Percentiles rank a stretch among this genome's conserved stretches.
Conservation (phyloP, 1,284 basidiomycete species). For the Uromyces viciae-fabae region DNA sequence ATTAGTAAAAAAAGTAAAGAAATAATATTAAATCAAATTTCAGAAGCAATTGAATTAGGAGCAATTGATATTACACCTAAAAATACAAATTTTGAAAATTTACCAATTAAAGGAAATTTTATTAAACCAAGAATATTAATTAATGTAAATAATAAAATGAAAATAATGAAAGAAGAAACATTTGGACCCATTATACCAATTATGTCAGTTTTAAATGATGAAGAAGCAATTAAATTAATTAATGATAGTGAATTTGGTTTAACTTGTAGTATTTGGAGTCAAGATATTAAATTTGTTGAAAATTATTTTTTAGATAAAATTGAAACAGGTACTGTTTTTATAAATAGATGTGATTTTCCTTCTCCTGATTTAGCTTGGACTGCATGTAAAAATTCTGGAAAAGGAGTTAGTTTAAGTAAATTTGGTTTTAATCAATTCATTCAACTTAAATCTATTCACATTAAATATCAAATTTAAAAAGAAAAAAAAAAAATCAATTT, state of each 20-base stretch:
- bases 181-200: constrained; percentile 89
- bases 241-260: constrained; percentile 94
- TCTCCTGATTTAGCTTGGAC: constrained; percentile 91
- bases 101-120: constrained; percentile 65
- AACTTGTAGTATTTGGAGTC: constrained; percentile 89
- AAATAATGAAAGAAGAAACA: constrained; percentile 85
- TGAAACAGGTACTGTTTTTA: constrained; percentile 83
- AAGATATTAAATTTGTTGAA: constrained; percentile 69
- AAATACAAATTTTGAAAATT: constrained; percentile 65
- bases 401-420: constrained; percentile 80
- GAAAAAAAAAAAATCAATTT: too few species aligned
- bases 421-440: constrained; percentile 64
- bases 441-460: constrained; percentile 23
- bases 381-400: constrained; percentile 85
- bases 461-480: too few species aligned
- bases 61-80: constrained; percentile 73
- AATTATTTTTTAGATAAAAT: constrained; percentile 66
- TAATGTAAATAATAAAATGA: constrained; percentile 86
- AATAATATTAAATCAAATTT: constrained; percentile 76
- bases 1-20: constrained; percentile 78
- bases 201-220: constrained; percentile 71
- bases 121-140: constrained; percentile 84
- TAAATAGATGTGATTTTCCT: constrained; percentile 82
- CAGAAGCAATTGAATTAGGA: constrained; percentile 73
- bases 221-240: constrained; percentile 81